These are phyloP conservation scores for Breynia disticha DNA, from an alignment of 441 rosid genomes.

Conservation along the genomic window DNA sequence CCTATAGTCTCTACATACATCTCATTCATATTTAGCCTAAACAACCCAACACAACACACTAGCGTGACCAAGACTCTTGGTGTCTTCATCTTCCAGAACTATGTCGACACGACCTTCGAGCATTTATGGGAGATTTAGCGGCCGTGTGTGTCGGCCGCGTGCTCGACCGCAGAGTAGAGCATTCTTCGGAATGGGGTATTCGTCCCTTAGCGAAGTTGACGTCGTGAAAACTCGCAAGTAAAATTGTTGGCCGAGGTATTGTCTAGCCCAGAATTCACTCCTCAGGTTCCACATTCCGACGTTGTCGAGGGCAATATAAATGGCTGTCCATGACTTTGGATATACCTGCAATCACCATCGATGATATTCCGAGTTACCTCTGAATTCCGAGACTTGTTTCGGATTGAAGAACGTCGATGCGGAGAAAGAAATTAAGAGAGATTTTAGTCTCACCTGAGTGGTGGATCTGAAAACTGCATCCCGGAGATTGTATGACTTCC, in stretches of 20 bases:
- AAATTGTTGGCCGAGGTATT: conserved; percentile 88
- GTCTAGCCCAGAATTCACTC: conserved; percentile 82
- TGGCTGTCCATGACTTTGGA: conserved; percentile 87
- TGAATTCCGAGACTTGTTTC: background rate
- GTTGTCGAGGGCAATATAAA: conserved; percentile 77
- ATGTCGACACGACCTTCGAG: background rate
- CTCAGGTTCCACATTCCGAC: conserved; percentile 98
- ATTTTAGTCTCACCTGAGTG: conserved; percentile 42
- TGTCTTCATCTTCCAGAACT: conserved; percentile 8
- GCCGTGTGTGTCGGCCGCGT: conserved; percentile 61
- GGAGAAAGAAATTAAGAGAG: background rate
- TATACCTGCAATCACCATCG: conserved; percentile 46
- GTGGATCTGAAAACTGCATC: conserved; percentile 74
- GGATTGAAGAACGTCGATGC: too few relatives aligned
- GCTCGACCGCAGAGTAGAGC: conserved; percentile 81
- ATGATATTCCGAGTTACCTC: background rate
- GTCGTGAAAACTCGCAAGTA: conserved; percentile 68
- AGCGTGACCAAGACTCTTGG: conserved; percentile 11
- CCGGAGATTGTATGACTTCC: conserved; percentile 68
- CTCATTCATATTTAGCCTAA: conserved; percentile 1
- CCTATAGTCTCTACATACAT: conserved; percentile 7
- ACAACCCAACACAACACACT: conserved; percentile 6
- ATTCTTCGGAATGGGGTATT: conserved; percentile 83
- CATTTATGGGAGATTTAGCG: conserved; percentile 28
- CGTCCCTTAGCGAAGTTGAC: conserved; percentile 75